These are phyloP conservation scores for Colletotrichum musicola DNA, from an alignment of 2,329 filamentous ascomycete genomes.

Conservation along the genomic window DNA sequence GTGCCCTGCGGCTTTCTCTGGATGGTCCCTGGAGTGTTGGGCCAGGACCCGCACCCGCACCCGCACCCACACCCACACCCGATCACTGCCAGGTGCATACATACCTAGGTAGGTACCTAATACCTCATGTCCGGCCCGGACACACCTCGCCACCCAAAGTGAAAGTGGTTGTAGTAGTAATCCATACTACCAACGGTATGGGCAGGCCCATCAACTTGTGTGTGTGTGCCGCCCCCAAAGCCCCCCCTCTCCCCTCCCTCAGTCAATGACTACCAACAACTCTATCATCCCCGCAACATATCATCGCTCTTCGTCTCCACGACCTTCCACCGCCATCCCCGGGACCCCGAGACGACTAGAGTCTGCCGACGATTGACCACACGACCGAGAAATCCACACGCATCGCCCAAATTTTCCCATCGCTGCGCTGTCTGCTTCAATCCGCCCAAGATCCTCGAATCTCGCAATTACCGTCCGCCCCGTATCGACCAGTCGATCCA, in stretches of 20 bases:
- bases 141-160: too few relatives aligned
- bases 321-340: conserved; percentile 21
- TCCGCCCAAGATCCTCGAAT: not conserved
- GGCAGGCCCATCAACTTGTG: conserved; percentile 6
- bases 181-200: not conserved
- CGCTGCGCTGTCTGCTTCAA: not conserved
- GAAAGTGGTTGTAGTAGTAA: too few relatives aligned
- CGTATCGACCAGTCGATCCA: not conserved
- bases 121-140: too few relatives aligned
- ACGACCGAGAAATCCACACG: not conserved
- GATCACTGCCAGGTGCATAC: too few relatives aligned
- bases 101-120: too few relatives aligned
- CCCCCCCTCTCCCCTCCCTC: conserved; percentile 13
- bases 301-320: conserved; percentile 4
- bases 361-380: not conserved
- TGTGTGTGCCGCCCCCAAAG: conserved; percentile 21
- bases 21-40: too few relatives aligned
- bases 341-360: not conserved
- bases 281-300: conserved; percentile 35
- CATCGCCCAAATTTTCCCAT: not conserved
- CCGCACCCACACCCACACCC: too few relatives aligned
- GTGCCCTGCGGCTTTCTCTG: too few relatives aligned
- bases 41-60: too few relatives aligned
- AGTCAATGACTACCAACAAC: conserved; percentile 19
- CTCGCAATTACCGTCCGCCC: not conserved